Evolutionary conservation across 805 yeast genomes (phyloP).

Genomic region (Cyberlindnera amylophila): DNA sequence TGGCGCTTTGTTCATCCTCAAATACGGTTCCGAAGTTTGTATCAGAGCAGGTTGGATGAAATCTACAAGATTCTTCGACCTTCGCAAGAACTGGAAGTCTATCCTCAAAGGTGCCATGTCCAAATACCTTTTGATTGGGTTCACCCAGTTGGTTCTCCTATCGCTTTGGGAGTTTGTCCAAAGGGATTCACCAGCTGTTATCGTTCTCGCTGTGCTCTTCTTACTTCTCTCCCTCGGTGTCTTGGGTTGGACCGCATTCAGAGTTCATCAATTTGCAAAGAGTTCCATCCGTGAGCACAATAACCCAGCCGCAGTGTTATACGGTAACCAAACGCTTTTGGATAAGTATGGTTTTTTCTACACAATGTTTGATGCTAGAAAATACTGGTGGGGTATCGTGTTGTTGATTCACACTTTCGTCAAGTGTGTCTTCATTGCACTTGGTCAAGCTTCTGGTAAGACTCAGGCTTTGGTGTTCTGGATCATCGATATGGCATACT

Average conservation of each 20-base stretch:
- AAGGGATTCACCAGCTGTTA: constrained; percentile 83
- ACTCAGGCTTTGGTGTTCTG: constrained; percentile 76
- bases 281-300: constrained; percentile 55
- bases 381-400: constrained; percentile 80
- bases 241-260: constrained; percentile 61
- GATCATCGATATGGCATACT: constrained; percentile 68
- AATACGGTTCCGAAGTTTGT: constrained; percentile 46
- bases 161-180: constrained; percentile 85
- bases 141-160: constrained; percentile 72
- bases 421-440: constrained; percentile 70
- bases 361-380: constrained; percentile 79
- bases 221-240: constrained; percentile 57
- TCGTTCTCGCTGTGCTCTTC: constrained; percentile 74
- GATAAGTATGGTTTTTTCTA: constrained; percentile 85
- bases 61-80: constrained; percentile 42
- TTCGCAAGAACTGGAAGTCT: constrained; percentile 51
- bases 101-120: constrained; percentile 76
- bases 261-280: constrained; percentile 60
- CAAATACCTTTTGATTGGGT: constrained; percentile 79
- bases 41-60: constrained; percentile 47
- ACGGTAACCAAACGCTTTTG: constrained; percentile 70
- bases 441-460: constrained; percentile 78
- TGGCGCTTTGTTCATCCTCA: constrained; percentile 52
- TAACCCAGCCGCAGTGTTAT: constrained; percentile 84
- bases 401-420: constrained; percentile 56